Evolutionary conservation across 2,329 filamentous ascomycete species (phyloP).

Genomic region (Orbilia oligospora): DNA sequence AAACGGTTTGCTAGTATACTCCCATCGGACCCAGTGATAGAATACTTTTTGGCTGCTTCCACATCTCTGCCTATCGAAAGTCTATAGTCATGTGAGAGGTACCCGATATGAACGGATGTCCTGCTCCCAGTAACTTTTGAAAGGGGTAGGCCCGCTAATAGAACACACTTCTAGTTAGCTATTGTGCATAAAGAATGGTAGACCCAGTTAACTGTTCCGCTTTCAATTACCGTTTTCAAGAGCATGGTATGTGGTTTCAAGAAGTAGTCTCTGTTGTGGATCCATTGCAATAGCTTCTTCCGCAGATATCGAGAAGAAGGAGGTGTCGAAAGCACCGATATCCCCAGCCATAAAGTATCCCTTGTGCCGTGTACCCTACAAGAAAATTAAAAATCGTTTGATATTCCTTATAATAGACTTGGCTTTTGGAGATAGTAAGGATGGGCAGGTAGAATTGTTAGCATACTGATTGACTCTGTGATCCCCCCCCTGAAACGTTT

Average conservation of each 20-base stretch:
- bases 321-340: conserved; percentile 82
- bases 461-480: too few relatives aligned
- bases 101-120: conserved; percentile 47
- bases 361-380: too few relatives aligned
- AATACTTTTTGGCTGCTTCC: conserved; percentile 65
- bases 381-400: too few relatives aligned
- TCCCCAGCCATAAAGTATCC: too few relatives aligned
- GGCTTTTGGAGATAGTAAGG: too few relatives aligned
- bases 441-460: too few relatives aligned
- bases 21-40: conserved; percentile 66
- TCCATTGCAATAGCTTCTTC: conserved; percentile 85
- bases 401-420: too few relatives aligned
- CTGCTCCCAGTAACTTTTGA: conserved; percentile 62
- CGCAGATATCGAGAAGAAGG: conserved; percentile 90
- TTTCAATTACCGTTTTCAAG: conserved; percentile 76
- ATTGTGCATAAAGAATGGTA: background rate
- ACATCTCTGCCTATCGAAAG: conserved; percentile 65
- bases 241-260: conserved; percentile 85
- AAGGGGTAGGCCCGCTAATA: conserved; percentile 50
- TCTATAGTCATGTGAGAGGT: conserved; percentile 46
- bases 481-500: too few relatives aligned
- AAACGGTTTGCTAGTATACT: conserved; percentile 70
- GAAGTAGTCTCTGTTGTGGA: conserved; percentile 80
- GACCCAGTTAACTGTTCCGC: too few relatives aligned
- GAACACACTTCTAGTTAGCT: too few relatives aligned